Evolutionary conservation across 192 early-diverging fungal genomes (phyloP), one percentile per base, ranked within the genome.

Genomic region (Coemansia sp.): DNA sequence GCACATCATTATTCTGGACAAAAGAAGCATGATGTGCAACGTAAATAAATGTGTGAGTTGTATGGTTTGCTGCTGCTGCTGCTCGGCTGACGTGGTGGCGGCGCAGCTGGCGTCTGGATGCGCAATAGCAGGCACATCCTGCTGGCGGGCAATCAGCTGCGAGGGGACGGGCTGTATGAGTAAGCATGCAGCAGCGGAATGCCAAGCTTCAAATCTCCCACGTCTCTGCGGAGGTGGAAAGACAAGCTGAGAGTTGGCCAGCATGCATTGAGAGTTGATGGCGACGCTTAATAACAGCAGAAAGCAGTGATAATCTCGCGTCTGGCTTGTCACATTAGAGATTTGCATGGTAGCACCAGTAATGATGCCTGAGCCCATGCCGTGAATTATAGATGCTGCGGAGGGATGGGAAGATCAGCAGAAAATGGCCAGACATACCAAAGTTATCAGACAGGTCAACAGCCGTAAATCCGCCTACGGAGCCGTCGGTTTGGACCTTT

Each of bases 381-480:
- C 39, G 39, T 14, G 17, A 46, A 46, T 9, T 2, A 14, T 10
- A 46, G 14, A 6, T 36, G 39, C 39, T 46, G 39, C 39, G 31
- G 51, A 58, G 42, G 22, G 55, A 46, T 25, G 57, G n/a, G 7
- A 19, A 23, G 55, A 2, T 20, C 51, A 31, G 62, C 62, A 25
- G 11, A 46, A 46, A 46, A 14, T 17, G 11, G 29, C 4, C 20
- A 20, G 39, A 67, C 78, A 60, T 72, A 81, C 78, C 78, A 67
- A 81, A 81, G 60, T 68, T 81, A 63, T 70, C 70, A 8, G 72
- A 75, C 58, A 81, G 60, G 56, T 81, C 67, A 23, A 74, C 72
- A 10, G 78, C 73, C 8, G 78, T 75, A 50, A 63, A 81, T 58
- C 70, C 78, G 61, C 64, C 72, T 0, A 81, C 67, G 6, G 72